These are phyloP conservation scores for Crithidia expoeki DNA, from an alignment of 208 protist species.

Conservation along the genomic window DNA sequence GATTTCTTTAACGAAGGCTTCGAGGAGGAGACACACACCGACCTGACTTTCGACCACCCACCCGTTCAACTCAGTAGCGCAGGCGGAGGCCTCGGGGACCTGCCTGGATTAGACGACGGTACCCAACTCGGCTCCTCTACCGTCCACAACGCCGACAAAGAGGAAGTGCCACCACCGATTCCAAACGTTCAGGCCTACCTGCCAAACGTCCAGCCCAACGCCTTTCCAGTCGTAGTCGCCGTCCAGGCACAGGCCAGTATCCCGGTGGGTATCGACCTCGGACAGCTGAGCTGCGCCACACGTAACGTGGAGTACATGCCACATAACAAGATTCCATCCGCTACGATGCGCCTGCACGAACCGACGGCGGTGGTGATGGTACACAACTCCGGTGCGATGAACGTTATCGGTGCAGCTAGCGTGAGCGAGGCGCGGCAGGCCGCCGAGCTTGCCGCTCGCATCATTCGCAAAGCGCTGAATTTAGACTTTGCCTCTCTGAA, in stretches of 20 bases:
- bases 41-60: constrained; percentile 9
- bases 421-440: constrained; percentile 81
- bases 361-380: constrained; percentile 77
- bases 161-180: constrained; percentile 39
- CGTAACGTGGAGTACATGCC: constrained; percentile 90
- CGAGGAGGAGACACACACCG: constrained; percentile 17
- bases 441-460: constrained; percentile 83
- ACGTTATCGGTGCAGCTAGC: constrained; percentile 78
- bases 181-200: constrained; percentile 63
- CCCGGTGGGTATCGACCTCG: constrained; percentile 73
- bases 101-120: constrained; percentile 25
- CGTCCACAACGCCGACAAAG: constrained; percentile 10
- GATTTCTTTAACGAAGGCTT: constrained; percentile 22
- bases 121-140: constrained; percentile 32
- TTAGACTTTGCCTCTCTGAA: constrained; percentile 64
- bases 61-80: constrained; percentile 13
- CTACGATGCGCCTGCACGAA: constrained; percentile 84
- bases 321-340: constrained; percentile 55
- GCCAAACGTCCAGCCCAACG: constrained; percentile 63
- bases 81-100: constrained; percentile 31
- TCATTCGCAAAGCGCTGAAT: constrained; percentile 84
- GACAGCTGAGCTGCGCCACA: constrained; percentile 80
- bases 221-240: constrained; percentile 77
- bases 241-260: constrained; percentile 81
- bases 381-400: constrained; percentile 77